These are phyloP conservation scores for Syzygium aromaticum DNA, from an alignment of 345 rosid species.

Conservation along the genomic window DNA sequence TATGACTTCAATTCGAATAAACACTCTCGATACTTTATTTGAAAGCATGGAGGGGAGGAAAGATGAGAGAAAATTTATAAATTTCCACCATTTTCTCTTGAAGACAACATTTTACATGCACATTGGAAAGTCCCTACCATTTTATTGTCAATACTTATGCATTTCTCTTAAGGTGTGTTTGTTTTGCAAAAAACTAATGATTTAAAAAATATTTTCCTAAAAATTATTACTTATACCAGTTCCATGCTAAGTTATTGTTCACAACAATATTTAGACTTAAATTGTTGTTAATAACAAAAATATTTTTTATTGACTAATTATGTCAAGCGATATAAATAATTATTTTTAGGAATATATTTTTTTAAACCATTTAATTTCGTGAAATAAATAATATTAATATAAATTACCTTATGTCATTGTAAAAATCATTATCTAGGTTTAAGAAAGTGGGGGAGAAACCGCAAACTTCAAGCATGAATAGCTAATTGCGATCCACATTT, in stretches of 20 bases:
- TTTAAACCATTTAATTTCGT: background rate
- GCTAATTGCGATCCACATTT: background rate
- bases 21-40: background rate
- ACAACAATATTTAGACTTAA: too few relatives aligned
- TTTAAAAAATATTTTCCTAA: accelerated
- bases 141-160: background rate
- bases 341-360: too few relatives aligned
- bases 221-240: accelerated
- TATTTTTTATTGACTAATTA: too few relatives aligned
- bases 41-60: background rate
- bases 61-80: background rate
- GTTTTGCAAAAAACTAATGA: accelerated
- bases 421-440: background rate
- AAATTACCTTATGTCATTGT: background rate
- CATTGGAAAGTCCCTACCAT: background rate
- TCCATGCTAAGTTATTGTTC: too few relatives aligned
- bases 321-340: too few relatives aligned
- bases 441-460: background rate
- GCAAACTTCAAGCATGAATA: background rate
- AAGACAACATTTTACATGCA: background rate
- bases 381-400: background rate
- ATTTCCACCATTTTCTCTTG: background rate
- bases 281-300: background rate
- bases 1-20: background rate
- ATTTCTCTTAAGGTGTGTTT: background rate